Base-by-base conservation (phyloP, 2,329 filamentous ascomycete species). In the Exutisphaerella laricina region DNA sequence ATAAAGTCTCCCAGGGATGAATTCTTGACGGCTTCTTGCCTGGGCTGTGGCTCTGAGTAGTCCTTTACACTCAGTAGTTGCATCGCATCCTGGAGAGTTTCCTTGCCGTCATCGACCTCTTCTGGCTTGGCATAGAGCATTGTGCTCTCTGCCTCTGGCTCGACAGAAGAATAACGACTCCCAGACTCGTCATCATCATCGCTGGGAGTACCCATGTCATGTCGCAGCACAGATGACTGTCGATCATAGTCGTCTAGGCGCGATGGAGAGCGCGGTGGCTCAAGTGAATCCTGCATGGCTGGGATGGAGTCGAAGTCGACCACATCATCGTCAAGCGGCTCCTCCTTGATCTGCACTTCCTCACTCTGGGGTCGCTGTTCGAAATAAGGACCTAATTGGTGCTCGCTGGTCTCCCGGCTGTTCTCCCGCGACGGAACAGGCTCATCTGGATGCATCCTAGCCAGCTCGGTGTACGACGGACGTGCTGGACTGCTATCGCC, bases 381-480 rank as follows among this genome's bases (percentile, higher is more conserved):
- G 10, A 44, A 29, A n/a, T 43, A 10, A 62, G 65, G 25, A 10
- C 48, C 48, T 14, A 50, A 21, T 26, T 54, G 49, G 17, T 45
- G 46, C 17, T 54, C 50, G 39, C 53, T 57, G 8, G 49, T 58
- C 44, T 62, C 59, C 4, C 51, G 46, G 42, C 57, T 61, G 52
- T 80, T 80, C 65, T 96, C 90, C 10, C 88, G 83, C 25, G 87
- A 94, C 14, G 87, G 89, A 54, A 96, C 87, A 0, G 90, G 86
- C 29, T 92, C 78, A 63, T 97, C 90, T 5, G 90, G 90, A 61
- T 97, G 88, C 46, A 88, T 74, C 43, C 66, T 66, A 13, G 68
- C 70, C 22, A 79, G 69, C 36, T 78, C 67, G 29, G 64, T 67
- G 45, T 72, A 70, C 45, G 53, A 52, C 12, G 56, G 58, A 17